phyloP scores from a whole-genome alignment of 306 rosid genomes.

The Rosa multiflora region DNA sequence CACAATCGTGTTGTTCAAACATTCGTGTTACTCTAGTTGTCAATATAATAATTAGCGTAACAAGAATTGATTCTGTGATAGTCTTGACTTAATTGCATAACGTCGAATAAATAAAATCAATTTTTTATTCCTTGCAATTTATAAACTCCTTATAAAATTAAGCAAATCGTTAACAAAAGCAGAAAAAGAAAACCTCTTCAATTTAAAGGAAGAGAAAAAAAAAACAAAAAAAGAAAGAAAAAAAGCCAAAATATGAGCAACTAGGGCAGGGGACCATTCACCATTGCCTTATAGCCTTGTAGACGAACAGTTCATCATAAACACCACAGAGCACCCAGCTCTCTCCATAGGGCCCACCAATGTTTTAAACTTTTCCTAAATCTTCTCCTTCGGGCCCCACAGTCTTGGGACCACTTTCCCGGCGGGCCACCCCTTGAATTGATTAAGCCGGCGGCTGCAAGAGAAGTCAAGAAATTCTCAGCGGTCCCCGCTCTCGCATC shows the following conservation, averaged over 20 bases:
- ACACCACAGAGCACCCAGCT: constrained; percentile 1
- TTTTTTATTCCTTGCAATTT: neutral
- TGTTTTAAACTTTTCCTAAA: neutral
- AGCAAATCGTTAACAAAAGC: too few species aligned
- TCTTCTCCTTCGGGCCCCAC: constrained; percentile 15
- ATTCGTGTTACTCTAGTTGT: too few species aligned
- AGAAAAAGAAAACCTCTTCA: neutral
- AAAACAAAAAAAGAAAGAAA: neutral
- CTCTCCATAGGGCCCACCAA: neutral
- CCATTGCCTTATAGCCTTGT: neutral
- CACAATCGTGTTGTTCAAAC: too few species aligned
- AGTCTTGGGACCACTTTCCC: constrained; percentile 24
- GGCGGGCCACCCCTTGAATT: constrained; percentile 31
- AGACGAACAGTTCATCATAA: constrained; percentile 1
- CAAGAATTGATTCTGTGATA: too few species aligned
- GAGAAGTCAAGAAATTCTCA: constrained; percentile 39
- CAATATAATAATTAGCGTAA: too few species aligned
- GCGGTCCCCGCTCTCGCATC: constrained; percentile 36
- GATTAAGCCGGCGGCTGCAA: constrained; percentile 75
- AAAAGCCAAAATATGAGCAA: neutral
- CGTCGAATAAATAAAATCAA: too few species aligned
- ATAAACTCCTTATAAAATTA: neutral
- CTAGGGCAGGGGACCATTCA: neutral
- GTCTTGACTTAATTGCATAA: too few species aligned
- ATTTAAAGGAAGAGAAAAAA: too few species aligned